Evolutionary conservation across 1,284 basidiomycete genomes (phyloP), one percentile per base, ranked within the genome.

Genomic region (Trametes pubescens): DNA sequence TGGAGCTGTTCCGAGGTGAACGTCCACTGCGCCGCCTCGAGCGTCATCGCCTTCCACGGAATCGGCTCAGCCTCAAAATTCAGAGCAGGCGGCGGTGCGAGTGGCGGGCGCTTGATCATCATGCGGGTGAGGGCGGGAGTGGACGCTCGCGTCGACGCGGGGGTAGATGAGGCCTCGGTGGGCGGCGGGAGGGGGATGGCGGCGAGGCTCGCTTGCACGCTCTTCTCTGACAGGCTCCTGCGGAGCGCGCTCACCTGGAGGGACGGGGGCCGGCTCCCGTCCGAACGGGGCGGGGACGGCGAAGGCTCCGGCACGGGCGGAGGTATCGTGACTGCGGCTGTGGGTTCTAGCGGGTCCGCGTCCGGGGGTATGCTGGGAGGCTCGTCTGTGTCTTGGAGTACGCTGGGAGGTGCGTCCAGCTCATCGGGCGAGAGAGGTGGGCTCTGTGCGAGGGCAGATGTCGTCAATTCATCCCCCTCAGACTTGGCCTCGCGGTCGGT

Each of bases 21-120:
- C 1, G 88, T 89, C 91, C 91, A 92, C 65, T 91, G 81, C 5
- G 91, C 91, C 0, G 88, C 88, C 63, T 92, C 89, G 46, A 91
- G 78, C 0, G 90, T 84, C 61, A 93, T 78, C 1, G 84, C 85
- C 61, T 88, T 89, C 85, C 86, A 91, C 43, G 80, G 77, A 22
- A 92, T 79, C 22, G 85, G 81, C 0, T 75, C 71, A 3, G 81
- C 75, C n/a, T 86, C 86, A 71, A 91, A 90, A 51, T 79, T 80
- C 69, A 88, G 71, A n/a, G 77, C 61, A 6, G 83, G 82, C 0
- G 84, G 82, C 0, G 81, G 78, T 0, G 79, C 74, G 32, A 88
- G 77, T 6, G 78, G 71, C 5, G 70, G 72, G 34, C 69, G 71
- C 61, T 74, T 75, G 18, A 65, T 55, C 52, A 74, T 62, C 16